These are phyloP conservation scores for Cystobasidium onofrii DNA, from an alignment of 768 basidiomycete genomes.

Conservation along the genomic window DNA sequence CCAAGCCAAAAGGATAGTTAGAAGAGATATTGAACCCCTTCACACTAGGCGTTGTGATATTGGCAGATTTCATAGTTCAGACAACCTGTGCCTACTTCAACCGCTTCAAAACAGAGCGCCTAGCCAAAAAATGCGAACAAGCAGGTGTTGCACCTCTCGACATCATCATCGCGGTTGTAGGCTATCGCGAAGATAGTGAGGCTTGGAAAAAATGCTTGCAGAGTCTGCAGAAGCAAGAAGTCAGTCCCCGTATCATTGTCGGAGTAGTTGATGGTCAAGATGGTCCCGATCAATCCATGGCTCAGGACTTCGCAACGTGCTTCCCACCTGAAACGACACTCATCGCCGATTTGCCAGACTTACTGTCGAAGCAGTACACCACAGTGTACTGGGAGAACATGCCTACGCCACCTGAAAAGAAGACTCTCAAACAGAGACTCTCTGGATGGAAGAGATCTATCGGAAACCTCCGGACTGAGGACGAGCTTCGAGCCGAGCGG, in stretches of 20 bases:
- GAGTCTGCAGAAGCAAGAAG: slow-evolving; percentile 9
- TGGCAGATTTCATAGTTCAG: background rate
- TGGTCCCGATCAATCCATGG: slow-evolving; percentile 5
- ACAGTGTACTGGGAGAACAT: background rate
- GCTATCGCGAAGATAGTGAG: slow-evolving; percentile 6
- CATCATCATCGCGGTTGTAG: slow-evolving; percentile 5
- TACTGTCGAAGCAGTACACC: background rate
- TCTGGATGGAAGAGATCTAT: background rate
- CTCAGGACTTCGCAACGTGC: background rate
- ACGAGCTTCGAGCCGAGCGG: background rate
- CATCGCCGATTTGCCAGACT: background rate
- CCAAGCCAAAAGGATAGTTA: no score
- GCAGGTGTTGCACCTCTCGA: background rate
- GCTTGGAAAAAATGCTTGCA: slow-evolving; percentile 2
- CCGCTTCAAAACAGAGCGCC: background rate
- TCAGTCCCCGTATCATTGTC: background rate
- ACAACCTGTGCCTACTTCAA: background rate
- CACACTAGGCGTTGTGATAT: background rate
- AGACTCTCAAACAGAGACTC: background rate
- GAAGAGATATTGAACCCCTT: background rate
- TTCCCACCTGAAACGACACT: background rate
- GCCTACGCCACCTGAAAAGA: background rate
- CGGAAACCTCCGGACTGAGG: background rate
- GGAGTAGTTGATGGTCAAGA: slow-evolving; percentile 10
- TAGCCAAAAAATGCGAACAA: background rate